Evolutionary conservation across 345 rosid genomes (phyloP), one percentile per base, ranked within the genome.

Genomic region (Hypericum perforatum): DNA sequence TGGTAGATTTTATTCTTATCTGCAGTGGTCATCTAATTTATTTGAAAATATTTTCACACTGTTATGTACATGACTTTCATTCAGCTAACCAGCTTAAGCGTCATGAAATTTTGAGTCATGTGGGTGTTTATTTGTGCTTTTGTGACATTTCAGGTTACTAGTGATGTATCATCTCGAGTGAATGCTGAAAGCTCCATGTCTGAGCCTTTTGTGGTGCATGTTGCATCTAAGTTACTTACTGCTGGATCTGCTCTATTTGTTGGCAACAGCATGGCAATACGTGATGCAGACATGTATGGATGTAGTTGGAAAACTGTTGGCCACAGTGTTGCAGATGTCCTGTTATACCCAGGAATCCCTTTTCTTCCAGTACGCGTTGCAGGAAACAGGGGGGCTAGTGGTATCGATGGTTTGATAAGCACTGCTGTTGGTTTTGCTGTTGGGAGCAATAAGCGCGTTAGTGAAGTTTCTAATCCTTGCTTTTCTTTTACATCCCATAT

Each of bases 321-420:
- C 58, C 63, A 63, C 13, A 60, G 58, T 53, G 52, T 56, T 52
- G 54, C 69, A 43, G 78, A 78, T 42, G 16, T 51, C 56, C 41
- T 82, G 74, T 68, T 74, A 42, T 66, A 48, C 54, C 72, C 78
- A 51, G 71, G 78, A 32, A 64, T 75, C 53, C 74, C 76, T 22
- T 79, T 65, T 68, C 84, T 74, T 52, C 65, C 82, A 71, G 73
- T 87, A 68, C 77, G 57, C 32, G 94, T 86, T 59, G 82, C 81
- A 62, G 98, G 87, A 70, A 91, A 91, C 70, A 79, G 96, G 74
- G 98, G 98, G 72, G 98, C 96, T 57, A 91, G 98, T 71, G 98
- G 98, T 56, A 91, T 91, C 70, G 98, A 86, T 59, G 98, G 98
- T 59, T 79, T 91, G 82, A 83, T 91, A 52, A 86, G 98, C 71